Evolutionary conservation across 345 rosid genomes (phyloP).

Genomic region (Chamaenerion angustifolium): DNA sequence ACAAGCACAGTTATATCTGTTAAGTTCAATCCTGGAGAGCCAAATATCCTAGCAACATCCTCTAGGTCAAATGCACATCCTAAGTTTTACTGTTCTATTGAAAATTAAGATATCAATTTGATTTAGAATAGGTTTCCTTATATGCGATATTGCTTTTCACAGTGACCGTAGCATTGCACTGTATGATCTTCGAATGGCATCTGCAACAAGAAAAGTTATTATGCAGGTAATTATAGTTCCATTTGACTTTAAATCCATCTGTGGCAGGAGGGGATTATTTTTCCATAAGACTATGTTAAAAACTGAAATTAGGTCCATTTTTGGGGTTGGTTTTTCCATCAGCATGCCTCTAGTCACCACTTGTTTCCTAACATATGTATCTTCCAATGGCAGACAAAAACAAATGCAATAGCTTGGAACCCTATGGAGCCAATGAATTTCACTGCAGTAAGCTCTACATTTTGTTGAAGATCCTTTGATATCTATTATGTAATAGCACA

Average conservation of each 20-base stretch:
- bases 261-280: too few species aligned
- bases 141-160: conserved; percentile 1
- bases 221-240: conserved; percentile 49
- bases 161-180: conserved; percentile 70
- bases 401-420: conserved; percentile 89
- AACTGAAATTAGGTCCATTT: background rate
- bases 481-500: too few species aligned
- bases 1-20: conserved; percentile 72
- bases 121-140: background rate
- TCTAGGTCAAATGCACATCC: conserved; percentile 32
- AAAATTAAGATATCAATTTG: background rate
- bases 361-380: too few species aligned
- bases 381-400: conserved; percentile 51
- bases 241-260: background rate
- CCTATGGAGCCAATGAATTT: conserved; percentile 99
- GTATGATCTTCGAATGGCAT: conserved; percentile 74
- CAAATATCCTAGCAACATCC: conserved; percentile 68
- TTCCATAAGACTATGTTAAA: too few species aligned
- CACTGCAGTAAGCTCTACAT: conserved; percentile 61
- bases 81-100: background rate
- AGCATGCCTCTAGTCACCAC: background rate
- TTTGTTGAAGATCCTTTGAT: background rate
- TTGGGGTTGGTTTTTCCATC: background rate
- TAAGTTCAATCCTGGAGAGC: conserved; percentile 88
- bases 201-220: conserved; percentile 64